A percentile compares a stretch with the other conserved stretches of the same genome.
Conservation (phyloP, 139 green algal species). For the Ettlia oleoabundans region DNA sequence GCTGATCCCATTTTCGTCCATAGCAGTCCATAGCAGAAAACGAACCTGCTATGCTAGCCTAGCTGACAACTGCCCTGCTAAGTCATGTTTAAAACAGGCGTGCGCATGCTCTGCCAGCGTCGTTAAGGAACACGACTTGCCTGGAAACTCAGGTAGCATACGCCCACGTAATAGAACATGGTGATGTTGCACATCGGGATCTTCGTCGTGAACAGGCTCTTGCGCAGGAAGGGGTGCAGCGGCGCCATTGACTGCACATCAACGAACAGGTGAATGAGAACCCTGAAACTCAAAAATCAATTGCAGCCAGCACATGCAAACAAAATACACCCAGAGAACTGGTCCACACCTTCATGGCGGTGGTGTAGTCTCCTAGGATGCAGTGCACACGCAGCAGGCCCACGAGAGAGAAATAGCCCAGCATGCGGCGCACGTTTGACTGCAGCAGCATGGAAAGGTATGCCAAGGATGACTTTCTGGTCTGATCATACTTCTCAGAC, state of each 20-base stretch:
- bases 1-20: too few species aligned
- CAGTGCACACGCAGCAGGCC: conserved; percentile 91
- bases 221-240: conserved; percentile 68
- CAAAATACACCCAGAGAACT: neutral
- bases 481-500: too few species aligned
- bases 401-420: conserved; percentile 96
- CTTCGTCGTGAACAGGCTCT: conserved; percentile 76
- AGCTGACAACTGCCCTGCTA: too few species aligned
- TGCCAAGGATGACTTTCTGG: too few species aligned
- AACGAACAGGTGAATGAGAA: neutral
- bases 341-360: conserved; percentile 59
- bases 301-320: neutral
- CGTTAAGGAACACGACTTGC: too few species aligned
- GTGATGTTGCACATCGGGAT: conserved; percentile 87
- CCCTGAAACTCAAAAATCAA: neutral
- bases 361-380: conserved; percentile 92
- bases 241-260: conserved; percentile 41
- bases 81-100: too few species aligned
- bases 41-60: too few species aligned
- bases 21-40: too few species aligned
- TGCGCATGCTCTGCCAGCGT: too few species aligned
- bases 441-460: conserved; percentile 26
- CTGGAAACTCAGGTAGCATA: neutral
- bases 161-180: conserved; percentile 90
- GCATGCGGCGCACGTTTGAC: conserved; percentile 94